Evolutionary conservation across 2,329 filamentous ascomycete genomes (phyloP), one percentile per base, ranked within the genome.

Genomic region (Chalaropsis thielavioides): DNA sequence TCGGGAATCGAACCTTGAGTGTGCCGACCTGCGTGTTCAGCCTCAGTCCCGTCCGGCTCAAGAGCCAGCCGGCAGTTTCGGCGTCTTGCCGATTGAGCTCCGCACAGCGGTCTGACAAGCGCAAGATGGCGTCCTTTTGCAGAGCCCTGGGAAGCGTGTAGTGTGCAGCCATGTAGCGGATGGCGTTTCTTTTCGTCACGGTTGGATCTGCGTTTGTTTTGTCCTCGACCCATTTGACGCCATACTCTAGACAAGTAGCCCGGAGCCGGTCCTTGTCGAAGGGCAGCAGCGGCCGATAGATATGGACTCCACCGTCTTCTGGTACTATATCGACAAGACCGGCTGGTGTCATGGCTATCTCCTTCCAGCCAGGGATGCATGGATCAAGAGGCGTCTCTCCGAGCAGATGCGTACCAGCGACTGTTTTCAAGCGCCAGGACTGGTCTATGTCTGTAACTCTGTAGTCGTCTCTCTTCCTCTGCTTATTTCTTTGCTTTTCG

Each of bases 181-280:
- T 78, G 0, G 92, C 85, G 71, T 99, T 99, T 44, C 94, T 83
- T 56, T 80, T 75, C 0, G 94, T 96, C 66, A 95, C 75, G 0
- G 86, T 90, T 8, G 79, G 80, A 70, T 96, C 88, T 17, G 78
- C 74, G 71, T 99, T 99, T 1, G 92, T 96, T 51, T 79, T 76
- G 72, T 99, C 94, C 72, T 94, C 89, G 68, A 90, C 89, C 88
- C 90, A 97, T 0, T 77, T 75, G 10, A 95, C 76, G 0, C 78
- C 75, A 68, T 85, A 81, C n/a, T 81, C 77, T 67, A 85, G 74
- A 71, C 92, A 96, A 0, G 89, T 91, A 1, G 84, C 83, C 54
- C 87, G 79, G n/a, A 96, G 78, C 43, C 86, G 78, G 62, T 83
- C 79, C 75, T 97, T 95, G 67, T 80, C 76, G 71, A 92, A 90